phyloP scores from a whole-genome alignment of 768 basidiomycete genomes.

The Lentinula detonsa region DNA sequence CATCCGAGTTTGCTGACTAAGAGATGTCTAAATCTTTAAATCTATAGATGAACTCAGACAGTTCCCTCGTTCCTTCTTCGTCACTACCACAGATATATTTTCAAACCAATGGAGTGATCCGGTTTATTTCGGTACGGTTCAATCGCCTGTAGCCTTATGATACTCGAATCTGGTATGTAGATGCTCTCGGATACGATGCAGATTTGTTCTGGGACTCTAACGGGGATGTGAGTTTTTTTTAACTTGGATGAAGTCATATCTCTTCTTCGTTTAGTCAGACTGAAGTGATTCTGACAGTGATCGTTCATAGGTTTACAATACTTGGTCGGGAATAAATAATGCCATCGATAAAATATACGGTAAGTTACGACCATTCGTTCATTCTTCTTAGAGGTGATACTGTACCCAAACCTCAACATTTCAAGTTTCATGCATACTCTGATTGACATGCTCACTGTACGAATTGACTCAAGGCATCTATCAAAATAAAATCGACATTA shows the following conservation, averaged over 20 bases:
- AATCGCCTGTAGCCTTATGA: neutral
- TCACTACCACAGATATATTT: conserved; percentile 31
- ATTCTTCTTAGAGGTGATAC: neutral
- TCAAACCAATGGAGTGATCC: conserved; percentile 35
- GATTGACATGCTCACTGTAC: no score
- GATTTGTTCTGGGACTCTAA: conserved; percentile 37
- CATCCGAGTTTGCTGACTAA: neutral
- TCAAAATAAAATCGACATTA: conserved; percentile 32
- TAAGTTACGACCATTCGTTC: conserved; percentile 8
- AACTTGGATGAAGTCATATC: neutral
- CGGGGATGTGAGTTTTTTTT: conserved; percentile 21
- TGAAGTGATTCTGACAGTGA: neutral
- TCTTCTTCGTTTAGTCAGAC: neutral
- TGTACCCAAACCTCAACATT: no score
- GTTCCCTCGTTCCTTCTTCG: conserved; percentile 34
- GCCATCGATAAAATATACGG: conserved; percentile 34
- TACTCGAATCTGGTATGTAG: conserved; percentile 9
- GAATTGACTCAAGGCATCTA: conserved; percentile 24
- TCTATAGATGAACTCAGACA: conserved; percentile 27
- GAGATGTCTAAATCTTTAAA: neutral
- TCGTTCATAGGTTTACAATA: conserved; percentile 23
- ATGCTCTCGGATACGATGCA: conserved; percentile 31
- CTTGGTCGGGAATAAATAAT: conserved; percentile 34
- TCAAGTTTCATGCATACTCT: no score
- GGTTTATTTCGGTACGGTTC: conserved; percentile 27